Base-by-base conservation (phyloP, 139 green algal genomes). In the Raphidocelis subcapitata region DNA sequence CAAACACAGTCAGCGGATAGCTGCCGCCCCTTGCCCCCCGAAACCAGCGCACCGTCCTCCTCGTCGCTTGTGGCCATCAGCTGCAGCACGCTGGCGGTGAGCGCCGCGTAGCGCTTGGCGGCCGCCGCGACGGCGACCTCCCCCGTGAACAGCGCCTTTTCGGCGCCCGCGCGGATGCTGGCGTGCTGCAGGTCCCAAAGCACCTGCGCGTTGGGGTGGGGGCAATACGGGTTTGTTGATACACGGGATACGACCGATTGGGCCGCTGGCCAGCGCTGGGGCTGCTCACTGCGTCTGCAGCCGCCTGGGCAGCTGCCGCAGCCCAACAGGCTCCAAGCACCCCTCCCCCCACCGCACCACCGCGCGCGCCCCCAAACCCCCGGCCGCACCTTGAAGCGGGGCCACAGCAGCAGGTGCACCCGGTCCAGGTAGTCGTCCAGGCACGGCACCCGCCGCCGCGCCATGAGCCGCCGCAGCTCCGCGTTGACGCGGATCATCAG, bases 401-500 rank as follows among this genome's bases (percentile, higher is more conserved):
- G 94, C 94, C 94, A 98, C 37, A 98, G 80, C 67, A 92, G 29
- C 65, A 98, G 81, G 75, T 97, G 93, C 74, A 98, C 72, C 2
- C 91, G 62, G 88, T 99, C 95, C 26, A 98, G 86, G 86, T 98
- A 94, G 62, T 85, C 82, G 72, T 99, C 95, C 69, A 99, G 79
- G 59, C 85, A 92, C 24, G 94, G 92, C 24, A 97, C 81, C 33
- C 90, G 74, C 8, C 86, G 84, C 41, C 78, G 73, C 8, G 67
- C 71, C 91, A 98, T 97, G 44, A 87, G 74, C 56, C 92, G 76
- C 71, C 88, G 86, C 75, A 97, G 90, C 74, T 92, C 85, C 54
- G 90, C 81, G 73, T 94, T 98, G 44, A 99, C 86, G 29, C 93
- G 86, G 69, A 98, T 97, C 89, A 98, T 97, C 2, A 99, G 83